Base-by-base conservation (phyloP, 371 early-diverging fungal genomes). In the Mycotypha africana region DNA sequence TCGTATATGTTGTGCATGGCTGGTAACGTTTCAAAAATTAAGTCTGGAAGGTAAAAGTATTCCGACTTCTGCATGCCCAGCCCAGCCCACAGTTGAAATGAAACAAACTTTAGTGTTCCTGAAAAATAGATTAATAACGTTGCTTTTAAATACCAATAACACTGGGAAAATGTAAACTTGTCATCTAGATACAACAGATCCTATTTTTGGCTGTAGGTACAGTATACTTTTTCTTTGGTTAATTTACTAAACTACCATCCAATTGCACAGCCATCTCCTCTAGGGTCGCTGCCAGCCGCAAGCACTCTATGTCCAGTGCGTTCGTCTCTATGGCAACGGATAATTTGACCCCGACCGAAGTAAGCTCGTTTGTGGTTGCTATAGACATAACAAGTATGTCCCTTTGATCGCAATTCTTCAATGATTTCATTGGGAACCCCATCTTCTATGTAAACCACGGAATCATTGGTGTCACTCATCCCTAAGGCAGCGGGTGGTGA, bases 281-380 rank as follows among this genome's bases (percentile, higher is more conserved):
- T 64, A 30, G 83, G 80, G 59, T 89, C 89, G 34, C 78, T 78
- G 30, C 87, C 89, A 34, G 71, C 88, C 15, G 60, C 56, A 26
- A 81, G 66, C 1, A 84, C 73, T n/a, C 66, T 54, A 23, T 56
- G 56, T 12, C 77, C 76, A 12, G 70, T 63, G 14, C 59, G 53
- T 15, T 28, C 20, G 54, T 81, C 81, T 0, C 32, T 36, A 15
- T 46, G 52, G 39, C 45, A 49, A 19, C 51, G 58, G 52, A 75
- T 75, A 32, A 88, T 60, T 67, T 91, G 91, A 21, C 88, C 92
- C 16, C 89, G 72, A 5, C 92, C 92, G 70, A 89, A 84, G 51
- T 76, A 46, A 4, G 60, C 49, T 42, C 89, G 65, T 22, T 50
- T 49, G 41, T 74, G 57, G 31, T 45, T 41, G 10, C 38, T n/a